phyloP scores from a whole-genome alignment of 495 filamentous ascomycete species.

The Pyronema domesticum region DNA sequence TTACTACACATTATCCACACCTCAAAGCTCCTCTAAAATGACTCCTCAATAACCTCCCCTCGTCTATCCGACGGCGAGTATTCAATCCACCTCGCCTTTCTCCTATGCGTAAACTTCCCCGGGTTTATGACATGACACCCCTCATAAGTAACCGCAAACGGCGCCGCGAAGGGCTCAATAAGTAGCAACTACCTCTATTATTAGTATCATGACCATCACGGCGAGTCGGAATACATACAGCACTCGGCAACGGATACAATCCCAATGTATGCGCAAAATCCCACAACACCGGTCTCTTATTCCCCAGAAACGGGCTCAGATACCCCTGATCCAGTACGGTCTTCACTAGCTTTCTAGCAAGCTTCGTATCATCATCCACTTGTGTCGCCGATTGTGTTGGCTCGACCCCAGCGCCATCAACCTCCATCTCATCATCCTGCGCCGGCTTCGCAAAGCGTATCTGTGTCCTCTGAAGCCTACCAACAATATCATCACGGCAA shows the following conservation, averaged over 20 bases:
- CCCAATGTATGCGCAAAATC: slow-evolving; percentile 55
- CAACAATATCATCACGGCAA: slow-evolving; percentile 68
- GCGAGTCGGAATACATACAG: slow-evolving; percentile 15
- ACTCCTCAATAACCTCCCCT: slow-evolving; percentile 9
- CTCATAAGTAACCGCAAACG: slow-evolving; percentile 79
- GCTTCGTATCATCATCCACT: slow-evolving; percentile 34
- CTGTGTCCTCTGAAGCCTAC: slow-evolving; percentile 53
- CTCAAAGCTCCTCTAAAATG: slow-evolving; percentile 8
- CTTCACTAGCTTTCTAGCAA: slow-evolving; percentile 72
- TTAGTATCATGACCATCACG: background rate
- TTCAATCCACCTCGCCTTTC: slow-evolving; percentile 65
- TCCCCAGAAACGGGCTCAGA: slow-evolving; percentile 65
- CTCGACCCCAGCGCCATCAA: slow-evolving; percentile 11
- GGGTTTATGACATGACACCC: slow-evolving; percentile 95
- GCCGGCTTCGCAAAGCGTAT: slow-evolving; percentile 37
- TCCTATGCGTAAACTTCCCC: slow-evolving; percentile 45
- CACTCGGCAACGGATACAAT: slow-evolving; percentile 75
- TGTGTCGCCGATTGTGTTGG: slow-evolving; percentile 13
- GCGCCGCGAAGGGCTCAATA: slow-evolving; percentile 57
- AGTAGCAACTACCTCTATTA: slow-evolving; percentile 37
- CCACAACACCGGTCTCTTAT: slow-evolving; percentile 67
- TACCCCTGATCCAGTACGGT: slow-evolving; percentile 86
- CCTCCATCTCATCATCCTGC: slow-evolving; percentile 18
- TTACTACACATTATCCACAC: background rate
- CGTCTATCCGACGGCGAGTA: slow-evolving; percentile 30